Base-by-base conservation (phyloP, 2,329 filamentous ascomycete genomes). In the Penicillium sp. region DNA sequence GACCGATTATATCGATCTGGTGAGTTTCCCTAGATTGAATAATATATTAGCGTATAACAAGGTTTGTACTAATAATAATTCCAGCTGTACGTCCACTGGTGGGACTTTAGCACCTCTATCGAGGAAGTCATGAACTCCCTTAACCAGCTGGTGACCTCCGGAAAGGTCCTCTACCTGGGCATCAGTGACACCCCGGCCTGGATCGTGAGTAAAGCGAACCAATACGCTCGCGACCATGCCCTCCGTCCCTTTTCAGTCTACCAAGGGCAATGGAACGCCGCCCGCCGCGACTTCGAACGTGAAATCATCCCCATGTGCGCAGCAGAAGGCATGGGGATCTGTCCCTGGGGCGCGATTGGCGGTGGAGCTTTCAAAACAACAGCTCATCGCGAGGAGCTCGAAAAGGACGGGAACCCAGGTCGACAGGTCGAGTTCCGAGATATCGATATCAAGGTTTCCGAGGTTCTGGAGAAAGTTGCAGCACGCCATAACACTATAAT, bases 151-250 rank as follows among this genome's bases (percentile, higher is more conserved):
- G 85, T 90, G 1, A 56, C 70, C 0, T 68, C 78, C 6, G 86
- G 87, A 19, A 89, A 89, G 63, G 86, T 90, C 0, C 75, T 87
- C 16, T 89, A 90, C 62, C 77, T 90, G 0, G 88, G 88, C 2
- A 79, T 89, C 70, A 86, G 81, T 43, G 87, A 90, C 63, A 86
- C 85, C 0, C 88, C 88, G 0, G 88, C 88, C 9, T 90, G 87
- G 87, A 73, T 88, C 19, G 86, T 88, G 11, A 81, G 80, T 66
- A 86, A 86, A 67, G 84, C 84, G 16, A 89, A 88, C 53, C 81
- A 86, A 68, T 88, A 91, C 67, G 90, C 90, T 7, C 82, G 86
- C 43, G 81, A 84, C 60, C 84, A 91, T 60, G 87, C 86, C n/a
- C 79, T 91, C 27, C 84, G 85, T 1, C 86, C 83, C 39, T 92